A percentile compares a stretch with the other conserved stretches of the same genome.
phyloP scores from a whole-genome alignment of 352 stramenopile genomes.

The Phytophthora multivora region DNA sequence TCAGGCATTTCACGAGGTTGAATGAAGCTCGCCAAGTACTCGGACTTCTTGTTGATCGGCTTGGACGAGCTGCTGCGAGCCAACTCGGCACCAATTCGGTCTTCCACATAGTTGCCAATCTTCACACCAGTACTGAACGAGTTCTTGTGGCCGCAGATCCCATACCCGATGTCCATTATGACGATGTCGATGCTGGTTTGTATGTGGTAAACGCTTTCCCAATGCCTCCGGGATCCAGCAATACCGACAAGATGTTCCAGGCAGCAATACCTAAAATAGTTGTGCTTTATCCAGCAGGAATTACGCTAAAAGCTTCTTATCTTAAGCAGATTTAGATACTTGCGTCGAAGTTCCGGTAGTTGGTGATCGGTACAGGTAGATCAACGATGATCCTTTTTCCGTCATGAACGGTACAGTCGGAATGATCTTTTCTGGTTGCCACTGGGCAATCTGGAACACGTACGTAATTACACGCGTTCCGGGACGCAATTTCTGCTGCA shows the following conservation, averaged over 20 bases:
- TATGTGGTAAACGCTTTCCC: not conserved
- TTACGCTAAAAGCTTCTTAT: constrained; percentile 6
- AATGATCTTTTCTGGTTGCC: constrained; percentile 43
- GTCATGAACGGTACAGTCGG: constrained; percentile 71
- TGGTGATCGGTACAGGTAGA: constrained; percentile 58
- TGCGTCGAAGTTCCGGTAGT: too few relatives aligned
- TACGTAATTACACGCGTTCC: constrained; percentile 68
- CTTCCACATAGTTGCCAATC: constrained; percentile 86
- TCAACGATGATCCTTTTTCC: constrained; percentile 42
- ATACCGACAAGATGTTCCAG: constrained; percentile 15
- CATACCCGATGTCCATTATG: constrained; percentile 59
- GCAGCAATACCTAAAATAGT: constrained; percentile 19
- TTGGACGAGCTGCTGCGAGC: constrained; percentile 42
- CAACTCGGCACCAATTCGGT: constrained; percentile 65
- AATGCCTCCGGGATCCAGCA: not conserved
- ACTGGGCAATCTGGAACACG: constrained; percentile 69
- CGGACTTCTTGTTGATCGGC: constrained; percentile 50
- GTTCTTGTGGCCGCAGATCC: constrained; percentile 87
- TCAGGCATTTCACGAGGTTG: constrained; percentile 59
- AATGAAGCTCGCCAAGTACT: constrained; percentile 60
- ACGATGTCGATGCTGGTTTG: constrained; percentile 1
- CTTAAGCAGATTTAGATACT: not conserved
- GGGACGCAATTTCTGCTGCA: constrained; percentile 41
- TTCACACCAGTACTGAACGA: constrained; percentile 74
- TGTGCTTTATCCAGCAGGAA: constrained; percentile 17